A percentile compares a stretch with the other conserved stretches of the same genome.
phyloP scores from a whole-genome alignment of 345 rosid genomes.

The Arabidopsis suecica region DNA sequence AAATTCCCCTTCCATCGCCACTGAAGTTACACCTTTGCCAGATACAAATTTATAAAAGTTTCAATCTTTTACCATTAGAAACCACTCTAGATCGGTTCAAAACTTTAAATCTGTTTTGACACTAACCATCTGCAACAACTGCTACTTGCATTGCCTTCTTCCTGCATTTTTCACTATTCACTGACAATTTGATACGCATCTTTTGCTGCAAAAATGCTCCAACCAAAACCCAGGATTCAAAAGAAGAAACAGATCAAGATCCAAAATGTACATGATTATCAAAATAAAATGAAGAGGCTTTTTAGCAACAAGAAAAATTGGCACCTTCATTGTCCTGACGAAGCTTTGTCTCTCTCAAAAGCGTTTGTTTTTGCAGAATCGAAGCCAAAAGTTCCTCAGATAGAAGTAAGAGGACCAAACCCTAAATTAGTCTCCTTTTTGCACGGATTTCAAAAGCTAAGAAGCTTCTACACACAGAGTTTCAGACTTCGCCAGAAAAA shows the following conservation, averaged over 20 bases:
- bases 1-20: conserved; percentile 50
- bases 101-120: neutral
- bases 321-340: conserved; percentile 36
- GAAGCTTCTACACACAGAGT: conserved; percentile 24
- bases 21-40: conserved; percentile 46
- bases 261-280: neutral
- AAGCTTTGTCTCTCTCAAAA: conserved; percentile 6
- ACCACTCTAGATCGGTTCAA: neutral
- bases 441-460: conserved; percentile 16
- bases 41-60: neutral
- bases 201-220: conserved; percentile 48
- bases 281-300: conserved; percentile 3
- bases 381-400: conserved; percentile 5
- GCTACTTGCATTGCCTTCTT: conserved; percentile 49
- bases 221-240: neutral
- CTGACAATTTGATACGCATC: conserved; percentile 43
- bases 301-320: neutral
- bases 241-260: conserved; percentile 8
- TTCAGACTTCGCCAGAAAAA: neutral
- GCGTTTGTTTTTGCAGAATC: neutral
- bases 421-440: neutral
- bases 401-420: conserved; percentile 7
- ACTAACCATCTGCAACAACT: conserved; percentile 44
- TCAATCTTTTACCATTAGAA: neutral
- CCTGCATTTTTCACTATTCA: conserved; percentile 47